Conservation (phyloP, 2,329 filamentous ascomycete species). For the Chalaropsis ovoidea region DNA sequence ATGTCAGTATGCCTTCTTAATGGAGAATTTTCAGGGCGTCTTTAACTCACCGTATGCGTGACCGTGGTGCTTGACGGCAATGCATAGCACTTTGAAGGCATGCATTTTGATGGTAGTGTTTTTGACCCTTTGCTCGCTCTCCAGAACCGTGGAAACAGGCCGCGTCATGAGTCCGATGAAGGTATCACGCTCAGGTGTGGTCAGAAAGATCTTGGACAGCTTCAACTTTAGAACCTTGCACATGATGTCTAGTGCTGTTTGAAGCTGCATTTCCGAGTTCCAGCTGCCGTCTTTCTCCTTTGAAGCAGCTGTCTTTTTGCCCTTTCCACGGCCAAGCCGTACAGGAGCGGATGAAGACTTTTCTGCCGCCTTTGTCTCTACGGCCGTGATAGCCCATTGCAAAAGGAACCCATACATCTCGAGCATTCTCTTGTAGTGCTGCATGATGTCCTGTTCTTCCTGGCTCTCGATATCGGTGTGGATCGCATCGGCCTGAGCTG, state of each 20-base stretch:
- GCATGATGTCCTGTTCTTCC: slow-evolving; percentile 79
- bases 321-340: slow-evolving; percentile 62
- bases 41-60: slow-evolving; percentile 71
- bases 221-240: slow-evolving; percentile 92
- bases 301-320: slow-evolving; percentile 55
- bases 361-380: slow-evolving; percentile 86
- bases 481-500: slow-evolving; percentile 73
- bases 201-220: slow-evolving; percentile 84
- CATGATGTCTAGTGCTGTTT: slow-evolving; percentile 84
- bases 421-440: slow-evolving; percentile 80
- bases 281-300: slow-evolving; percentile 61
- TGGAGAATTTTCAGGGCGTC: background rate
- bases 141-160: slow-evolving; percentile 84
- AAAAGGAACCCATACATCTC: slow-evolving; percentile 91
- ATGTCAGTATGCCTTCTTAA: slow-evolving; percentile 29
- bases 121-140: slow-evolving; percentile 89
- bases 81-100: slow-evolving; percentile 90
- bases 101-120: slow-evolving; percentile 86
- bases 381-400: slow-evolving; percentile 90
- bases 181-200: slow-evolving; percentile 90
- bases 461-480: slow-evolving; percentile 72
- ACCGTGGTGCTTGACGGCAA: slow-evolving; percentile 94
- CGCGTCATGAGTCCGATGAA: slow-evolving; percentile 87
- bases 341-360: slow-evolving; percentile 62
- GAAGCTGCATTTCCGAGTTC: slow-evolving; percentile 82